phyloP scores from a whole-genome alignment of 352 stramenopile species.

The Globisporangium paroecandrum region DNA sequence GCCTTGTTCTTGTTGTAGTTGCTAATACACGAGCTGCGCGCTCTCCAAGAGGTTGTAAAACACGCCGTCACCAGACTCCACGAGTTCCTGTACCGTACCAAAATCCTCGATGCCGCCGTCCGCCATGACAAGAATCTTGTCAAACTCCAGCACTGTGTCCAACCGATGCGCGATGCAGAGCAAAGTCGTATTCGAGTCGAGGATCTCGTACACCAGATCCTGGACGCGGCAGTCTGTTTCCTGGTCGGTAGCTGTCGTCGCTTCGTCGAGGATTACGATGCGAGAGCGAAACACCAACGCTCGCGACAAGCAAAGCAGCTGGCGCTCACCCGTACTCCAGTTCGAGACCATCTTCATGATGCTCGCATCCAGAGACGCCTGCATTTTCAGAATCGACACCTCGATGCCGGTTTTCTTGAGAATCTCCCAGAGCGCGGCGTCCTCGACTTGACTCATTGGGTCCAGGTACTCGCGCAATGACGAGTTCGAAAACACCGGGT shows the following conservation, averaged over 20 bases:
- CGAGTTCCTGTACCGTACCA: slow-evolving; percentile 38
- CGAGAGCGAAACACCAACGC: slow-evolving; percentile 83
- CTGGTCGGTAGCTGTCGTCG: slow-evolving; percentile 80
- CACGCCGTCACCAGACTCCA: slow-evolving; percentile 28
- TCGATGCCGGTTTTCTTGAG: slow-evolving; percentile 44
- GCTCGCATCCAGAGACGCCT: slow-evolving; percentile 26
- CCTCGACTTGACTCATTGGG: slow-evolving; percentile 73
- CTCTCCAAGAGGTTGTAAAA: slow-evolving; percentile 54
- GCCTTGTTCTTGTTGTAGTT: not conserved
- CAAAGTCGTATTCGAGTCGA: slow-evolving; percentile 88
- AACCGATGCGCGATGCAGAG: slow-evolving; percentile 94
- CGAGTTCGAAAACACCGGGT: slow-evolving; percentile 93
- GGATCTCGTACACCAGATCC: slow-evolving; percentile 61
- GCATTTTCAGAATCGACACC: slow-evolving; percentile 28
- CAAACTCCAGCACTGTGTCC: slow-evolving; percentile 91
- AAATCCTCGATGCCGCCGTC: slow-evolving; percentile 58
- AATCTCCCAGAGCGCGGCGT: slow-evolving; percentile 49
- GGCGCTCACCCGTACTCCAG: slow-evolving; percentile 91
- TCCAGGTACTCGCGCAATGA: slow-evolving; percentile 92
- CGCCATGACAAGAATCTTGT: slow-evolving; percentile 87
- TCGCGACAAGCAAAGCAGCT: slow-evolving; percentile 92
- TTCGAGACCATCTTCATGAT: slow-evolving; percentile 83
- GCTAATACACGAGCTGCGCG: slow-evolving; percentile 30
- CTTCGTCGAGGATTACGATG: slow-evolving; percentile 95
- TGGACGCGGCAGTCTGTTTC: slow-evolving; percentile 70